These are phyloP conservation scores for Sporisorium sorghi DNA, from an alignment of 1,284 basidiomycete species.

Conservation along the genomic window DNA sequence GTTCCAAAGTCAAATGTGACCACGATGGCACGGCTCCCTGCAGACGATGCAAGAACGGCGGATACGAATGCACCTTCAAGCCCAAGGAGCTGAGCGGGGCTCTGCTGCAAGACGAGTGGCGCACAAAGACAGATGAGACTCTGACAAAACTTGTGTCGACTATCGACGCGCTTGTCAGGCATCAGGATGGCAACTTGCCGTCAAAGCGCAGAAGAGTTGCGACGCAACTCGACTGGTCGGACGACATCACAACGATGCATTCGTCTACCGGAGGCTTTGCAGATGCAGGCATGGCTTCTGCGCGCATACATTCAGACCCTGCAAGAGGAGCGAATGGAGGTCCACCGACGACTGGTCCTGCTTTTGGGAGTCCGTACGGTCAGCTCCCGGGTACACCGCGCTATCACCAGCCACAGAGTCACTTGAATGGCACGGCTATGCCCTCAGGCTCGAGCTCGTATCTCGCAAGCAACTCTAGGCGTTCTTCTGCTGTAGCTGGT, in stretches of 20 bases:
- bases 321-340: neutral
- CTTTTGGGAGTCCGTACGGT: neutral
- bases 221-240: neutral
- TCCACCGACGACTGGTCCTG: too few relatives aligned
- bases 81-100: conserved; percentile 21
- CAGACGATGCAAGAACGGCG: conserved; percentile 31
- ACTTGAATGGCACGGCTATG: neutral
- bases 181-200: neutral
- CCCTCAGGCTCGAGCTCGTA: neutral
- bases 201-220: conserved; percentile 2
- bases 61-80: conserved; percentile 38
- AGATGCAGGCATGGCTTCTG: neutral
- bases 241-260: neutral
- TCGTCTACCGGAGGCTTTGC: neutral
- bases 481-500: neutral
- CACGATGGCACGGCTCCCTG: conserved; percentile 31
- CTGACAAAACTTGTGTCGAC: conserved; percentile 27
- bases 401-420: neutral
- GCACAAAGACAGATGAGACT: conserved; percentile 38
- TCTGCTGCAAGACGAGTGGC: conserved; percentile 30
- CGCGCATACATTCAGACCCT: neutral
- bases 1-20: conserved; percentile 39
- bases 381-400: neutral
- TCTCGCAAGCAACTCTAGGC: neutral
- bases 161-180: conserved; percentile 27